Conservation (phyloP, 495 filamentous ascomycete species). For the Penicillium verhagenii region DNA sequence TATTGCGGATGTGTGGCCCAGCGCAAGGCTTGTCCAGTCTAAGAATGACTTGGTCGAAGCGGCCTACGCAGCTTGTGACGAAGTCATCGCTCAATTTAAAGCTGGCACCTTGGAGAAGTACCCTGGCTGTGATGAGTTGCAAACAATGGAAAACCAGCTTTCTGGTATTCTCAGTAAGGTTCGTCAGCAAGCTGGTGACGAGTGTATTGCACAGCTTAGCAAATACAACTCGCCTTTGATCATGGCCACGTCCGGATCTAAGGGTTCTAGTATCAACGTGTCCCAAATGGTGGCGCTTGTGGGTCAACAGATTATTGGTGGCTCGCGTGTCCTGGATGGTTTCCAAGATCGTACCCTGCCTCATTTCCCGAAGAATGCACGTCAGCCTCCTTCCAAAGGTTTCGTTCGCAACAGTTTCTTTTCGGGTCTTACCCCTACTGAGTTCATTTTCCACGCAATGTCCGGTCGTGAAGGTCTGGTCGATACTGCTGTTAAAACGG, state of each 20-base stretch:
- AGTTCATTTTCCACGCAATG: constrained; percentile 98
- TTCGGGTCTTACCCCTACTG: constrained; percentile 80
- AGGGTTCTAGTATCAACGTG: constrained; percentile 95
- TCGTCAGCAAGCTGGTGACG: constrained; percentile 83
- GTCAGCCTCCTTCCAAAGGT: constrained; percentile 88
- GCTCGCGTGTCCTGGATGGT: constrained; percentile 89
- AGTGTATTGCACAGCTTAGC: constrained; percentile 86
- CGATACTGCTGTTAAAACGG: constrained; percentile 99
- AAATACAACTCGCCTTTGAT: constrained; percentile 90
- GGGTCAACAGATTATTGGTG: constrained; percentile 95
- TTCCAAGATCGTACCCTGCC: constrained; percentile 94
- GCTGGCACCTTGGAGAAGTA: constrained; percentile 75
- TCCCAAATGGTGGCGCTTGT: constrained; percentile 98
- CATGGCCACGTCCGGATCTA: constrained; percentile 97
- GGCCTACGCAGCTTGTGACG: constrained; percentile 79
- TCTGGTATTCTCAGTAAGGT: constrained; percentile 90
- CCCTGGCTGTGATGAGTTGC: constrained; percentile 83
- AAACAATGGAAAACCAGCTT: constrained; percentile 86
- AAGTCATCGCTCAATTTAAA: constrained; percentile 80
- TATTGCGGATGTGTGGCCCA: constrained; percentile 89
- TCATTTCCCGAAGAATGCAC: constrained; percentile 91
- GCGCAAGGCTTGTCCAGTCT: constrained; percentile 58
- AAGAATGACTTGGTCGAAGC: constrained; percentile 74
- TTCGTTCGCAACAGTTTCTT: constrained; percentile 98
- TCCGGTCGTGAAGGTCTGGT: constrained; percentile 97